Evolutionary conservation across 257 asterid genomes (phyloP), one percentile per base, ranked within the genome.

Genomic region (Thymus mandschuricus): DNA sequence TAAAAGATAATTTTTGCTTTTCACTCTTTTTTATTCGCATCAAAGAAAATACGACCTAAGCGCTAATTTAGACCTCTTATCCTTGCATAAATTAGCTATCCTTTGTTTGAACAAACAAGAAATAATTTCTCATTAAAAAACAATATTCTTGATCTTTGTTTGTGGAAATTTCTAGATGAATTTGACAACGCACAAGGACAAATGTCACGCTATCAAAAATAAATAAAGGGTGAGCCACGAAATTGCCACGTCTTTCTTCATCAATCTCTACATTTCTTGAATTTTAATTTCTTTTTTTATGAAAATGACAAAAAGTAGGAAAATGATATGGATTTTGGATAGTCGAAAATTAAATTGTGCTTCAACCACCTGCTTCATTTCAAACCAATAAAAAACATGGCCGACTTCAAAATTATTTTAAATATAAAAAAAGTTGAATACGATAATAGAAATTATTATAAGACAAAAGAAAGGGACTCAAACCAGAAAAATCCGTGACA

Each of bases 311-410:
- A 29, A 50, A 44, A 41, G 38, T 38, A 15, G 48, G 76, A 70
- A 59, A 66, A 71, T 51, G 78, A 60, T 50, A 8, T 56, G 38
- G 40, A 41, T 59, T 11, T 33, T 9, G 49, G 52, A 44, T 46
- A 60, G 35, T 31, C n/a, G 10, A 34, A 52, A 49, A 43, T 43
- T 13, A 56, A 62, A 5, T 49, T 63, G 31, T 60, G 66, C 61
- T 51, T 71, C 78, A 75, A 75, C 78, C 62, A 68, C 76, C 66
- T 75, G 74, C 79, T 48, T 64, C 46, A 57, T 56, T 69, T 68
- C 44, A 8, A n/a, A 15, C 78, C 77, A 71, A 27, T 62, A 71
- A 6, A 64, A 12, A 4, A 49, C 31, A 4, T n/a, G 51, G 7
- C 58, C 57, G 45, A 31, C 29, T 11, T 44, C 65, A 3, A 29